Percentiles rank a stretch among this genome's conserved stretches.
Evolutionary conservation across 106 monocot genomes (phyloP).

Genomic region (Narthecium ossifragum): DNA sequence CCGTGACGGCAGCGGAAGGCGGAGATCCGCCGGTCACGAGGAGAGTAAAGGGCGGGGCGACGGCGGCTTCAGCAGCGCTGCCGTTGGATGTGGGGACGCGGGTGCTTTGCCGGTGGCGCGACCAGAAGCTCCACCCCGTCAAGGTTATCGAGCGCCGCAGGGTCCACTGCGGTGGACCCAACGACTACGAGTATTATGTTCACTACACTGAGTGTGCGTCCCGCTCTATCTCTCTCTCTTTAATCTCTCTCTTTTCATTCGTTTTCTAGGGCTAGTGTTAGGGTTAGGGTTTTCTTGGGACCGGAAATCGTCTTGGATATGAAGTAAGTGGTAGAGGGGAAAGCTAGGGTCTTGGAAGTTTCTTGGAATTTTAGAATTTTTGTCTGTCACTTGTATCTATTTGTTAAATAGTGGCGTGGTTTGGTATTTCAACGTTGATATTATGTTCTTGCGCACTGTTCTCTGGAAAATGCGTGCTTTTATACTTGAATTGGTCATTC

Average conservation of each 20-base stretch:
- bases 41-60: constrained; percentile 10
- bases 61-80: constrained; percentile 10
- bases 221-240: not conserved
- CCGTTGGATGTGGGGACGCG: constrained; percentile 87
- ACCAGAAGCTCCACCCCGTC: constrained; percentile 88
- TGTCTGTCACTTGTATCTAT: too few species aligned
- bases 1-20: not conserved
- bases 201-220: constrained; percentile 93
- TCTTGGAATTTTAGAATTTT: too few species aligned
- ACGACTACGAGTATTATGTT: constrained; percentile 90
- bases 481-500: not conserved
- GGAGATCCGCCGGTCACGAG: constrained; percentile 7
- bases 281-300: constrained; percentile 27
- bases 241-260: not conserved
- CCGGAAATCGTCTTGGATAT: too few species aligned
- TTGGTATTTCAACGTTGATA: too few species aligned
- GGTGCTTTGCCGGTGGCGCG: constrained; percentile 92
- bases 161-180: constrained; percentile 7
- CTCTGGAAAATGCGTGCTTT: too few species aligned
- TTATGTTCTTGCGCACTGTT: too few species aligned
- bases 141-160: constrained; percentile 95
- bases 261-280: constrained; percentile 3
- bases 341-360: too few species aligned
- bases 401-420: too few species aligned
- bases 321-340: too few species aligned